These are phyloP conservation scores for Penicillium psychrosexuale DNA, from an alignment of 2,329 filamentous ascomycete genomes.

Conservation along the genomic window DNA sequence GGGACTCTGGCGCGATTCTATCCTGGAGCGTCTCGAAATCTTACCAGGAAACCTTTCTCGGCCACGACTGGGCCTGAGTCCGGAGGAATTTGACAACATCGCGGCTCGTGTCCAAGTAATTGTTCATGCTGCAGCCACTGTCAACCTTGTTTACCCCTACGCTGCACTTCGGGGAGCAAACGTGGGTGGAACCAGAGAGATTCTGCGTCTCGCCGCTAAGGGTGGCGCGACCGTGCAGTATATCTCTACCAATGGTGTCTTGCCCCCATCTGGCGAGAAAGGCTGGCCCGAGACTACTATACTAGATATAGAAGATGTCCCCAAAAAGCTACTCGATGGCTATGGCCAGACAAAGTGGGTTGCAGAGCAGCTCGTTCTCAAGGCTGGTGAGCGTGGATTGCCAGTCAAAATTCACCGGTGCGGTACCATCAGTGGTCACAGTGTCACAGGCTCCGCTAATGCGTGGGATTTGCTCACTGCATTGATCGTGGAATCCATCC, in stretches of 20 bases:
- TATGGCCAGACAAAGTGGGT: conserved; percentile 83
- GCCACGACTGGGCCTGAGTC: conserved; percentile 65
- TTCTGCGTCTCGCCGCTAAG: conserved; percentile 66
- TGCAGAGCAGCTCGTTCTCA: conserved; percentile 69
- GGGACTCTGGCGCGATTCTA: conserved; percentile 71
- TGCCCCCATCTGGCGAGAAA: conserved; percentile 62
- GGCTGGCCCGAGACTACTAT: conserved; percentile 70
- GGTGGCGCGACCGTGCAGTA: conserved; percentile 72
- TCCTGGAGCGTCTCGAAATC: conserved; percentile 75
- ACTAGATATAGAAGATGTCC: conserved; percentile 65
- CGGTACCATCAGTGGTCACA: conserved; percentile 77
- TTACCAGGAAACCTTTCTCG: conserved; percentile 70
- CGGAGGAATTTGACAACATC: conserved; percentile 63
- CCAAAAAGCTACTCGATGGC: conserved; percentile 65
- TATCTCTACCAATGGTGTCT: conserved; percentile 74
- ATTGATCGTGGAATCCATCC: conserved; percentile 71
- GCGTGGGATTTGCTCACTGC: conserved; percentile 75
- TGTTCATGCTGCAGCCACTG: conserved; percentile 72
- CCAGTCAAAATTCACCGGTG: conserved; percentile 69
- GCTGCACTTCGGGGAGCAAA: conserved; percentile 71
- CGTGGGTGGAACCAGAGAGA: conserved; percentile 73
- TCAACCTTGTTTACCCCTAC: conserved; percentile 79
- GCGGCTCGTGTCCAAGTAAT: conserved; percentile 67
- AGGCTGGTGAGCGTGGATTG: conserved; percentile 65
- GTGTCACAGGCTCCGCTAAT: conserved; percentile 69